A percentile compares a stretch with the other conserved stretches of the same genome.
These are phyloP conservation scores for Aspergillus tanneri DNA, from an alignment of 2,329 filamentous ascomycete genomes.

Conservation along the genomic window DNA sequence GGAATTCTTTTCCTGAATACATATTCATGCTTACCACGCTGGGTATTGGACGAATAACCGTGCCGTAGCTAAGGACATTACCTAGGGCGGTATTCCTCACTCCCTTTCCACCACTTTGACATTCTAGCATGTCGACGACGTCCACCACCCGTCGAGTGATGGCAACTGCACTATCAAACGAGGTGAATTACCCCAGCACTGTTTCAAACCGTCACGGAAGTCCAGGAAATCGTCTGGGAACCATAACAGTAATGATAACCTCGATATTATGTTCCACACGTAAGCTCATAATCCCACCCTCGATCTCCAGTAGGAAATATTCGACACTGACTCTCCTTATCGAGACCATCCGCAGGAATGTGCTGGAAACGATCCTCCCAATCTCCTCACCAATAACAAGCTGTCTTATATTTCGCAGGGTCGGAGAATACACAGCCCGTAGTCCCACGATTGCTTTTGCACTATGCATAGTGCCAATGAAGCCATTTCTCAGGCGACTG, in stretches of 20 bases:
- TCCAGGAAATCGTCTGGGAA: too few relatives aligned
- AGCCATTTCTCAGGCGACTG: constrained; percentile 45
- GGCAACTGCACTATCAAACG: background rate
- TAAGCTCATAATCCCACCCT: constrained; percentile 12
- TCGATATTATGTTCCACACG: constrained; percentile 12
- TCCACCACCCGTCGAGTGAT: constrained; percentile 8
- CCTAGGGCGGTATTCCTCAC: constrained; percentile 9
- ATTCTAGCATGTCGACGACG: background rate
- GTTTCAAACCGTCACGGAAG: background rate
- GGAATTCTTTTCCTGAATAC: constrained; percentile 43
- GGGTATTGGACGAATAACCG: constrained; percentile 20
- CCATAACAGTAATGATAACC: constrained; percentile 3
- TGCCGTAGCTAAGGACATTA: constrained; percentile 5
- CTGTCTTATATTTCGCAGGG: constrained; percentile 46
- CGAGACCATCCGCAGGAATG: constrained; percentile 29
- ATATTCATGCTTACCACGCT: constrained; percentile 50
- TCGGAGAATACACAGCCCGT: constrained; percentile 52
- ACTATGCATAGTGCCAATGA: constrained; percentile 35
- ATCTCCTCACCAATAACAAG: constrained; percentile 49
- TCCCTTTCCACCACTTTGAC: background rate
- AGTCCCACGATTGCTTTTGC: constrained; percentile 50
- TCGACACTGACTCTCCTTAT: constrained; percentile 11
- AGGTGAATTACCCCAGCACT: constrained; percentile 5
- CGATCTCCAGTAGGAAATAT: constrained; percentile 14
- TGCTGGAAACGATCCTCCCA: constrained; percentile 55